These are phyloP conservation scores for Paecilomyces dactylethromorphus DNA, from an alignment of 2,329 filamentous ascomycete genomes.

Conservation along the genomic window DNA sequence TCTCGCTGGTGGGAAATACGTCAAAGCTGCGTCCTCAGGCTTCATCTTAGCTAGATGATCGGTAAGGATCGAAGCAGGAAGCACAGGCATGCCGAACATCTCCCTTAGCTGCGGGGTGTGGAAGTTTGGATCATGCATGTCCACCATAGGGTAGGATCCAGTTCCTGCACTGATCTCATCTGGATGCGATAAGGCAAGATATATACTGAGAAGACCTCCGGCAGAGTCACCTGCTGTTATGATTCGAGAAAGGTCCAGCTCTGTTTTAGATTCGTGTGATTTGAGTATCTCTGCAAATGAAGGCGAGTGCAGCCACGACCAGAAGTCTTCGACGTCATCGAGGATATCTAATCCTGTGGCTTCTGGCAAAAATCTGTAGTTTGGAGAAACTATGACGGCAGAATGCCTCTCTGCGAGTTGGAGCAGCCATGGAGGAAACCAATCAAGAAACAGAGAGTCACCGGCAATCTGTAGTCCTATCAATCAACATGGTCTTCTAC, in stretches of 20 bases:
- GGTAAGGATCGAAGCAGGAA: conserved; percentile 7
- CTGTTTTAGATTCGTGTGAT: conserved; percentile 5
- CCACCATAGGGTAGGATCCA: conserved; percentile 26
- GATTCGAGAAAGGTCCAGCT: conserved; percentile 18
- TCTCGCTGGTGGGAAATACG: conserved; percentile 5
- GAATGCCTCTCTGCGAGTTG: conserved; percentile 27
- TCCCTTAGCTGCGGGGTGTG: conserved; percentile 5
- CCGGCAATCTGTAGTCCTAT: conserved; percentile 1
- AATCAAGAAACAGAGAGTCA: conserved; percentile 10
- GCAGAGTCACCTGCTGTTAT: conserved; percentile 23
- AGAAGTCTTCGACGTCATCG: conserved; percentile 41
- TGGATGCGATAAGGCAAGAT: conserved; percentile 19
- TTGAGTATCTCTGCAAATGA: conserved; percentile 8
- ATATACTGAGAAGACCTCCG: conserved; percentile 23
- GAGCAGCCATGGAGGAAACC: conserved; percentile 25
- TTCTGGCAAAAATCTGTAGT: conserved; percentile 46
- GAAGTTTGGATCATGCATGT: conserved; percentile 15
- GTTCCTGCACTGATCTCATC: conserved; percentile 22
- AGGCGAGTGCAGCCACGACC: conserved; percentile 32
- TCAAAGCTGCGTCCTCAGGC: conserved; percentile 10
- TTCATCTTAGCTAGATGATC: conserved; percentile 5
- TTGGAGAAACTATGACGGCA: conserved; percentile 39
- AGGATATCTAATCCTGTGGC: conserved; percentile 39
- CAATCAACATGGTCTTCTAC: not conserved
- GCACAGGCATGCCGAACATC: conserved; percentile 9